These are phyloP conservation scores for Linanthus parryae DNA, from an alignment of 148 eudicot species.

Conservation along the genomic window DNA sequence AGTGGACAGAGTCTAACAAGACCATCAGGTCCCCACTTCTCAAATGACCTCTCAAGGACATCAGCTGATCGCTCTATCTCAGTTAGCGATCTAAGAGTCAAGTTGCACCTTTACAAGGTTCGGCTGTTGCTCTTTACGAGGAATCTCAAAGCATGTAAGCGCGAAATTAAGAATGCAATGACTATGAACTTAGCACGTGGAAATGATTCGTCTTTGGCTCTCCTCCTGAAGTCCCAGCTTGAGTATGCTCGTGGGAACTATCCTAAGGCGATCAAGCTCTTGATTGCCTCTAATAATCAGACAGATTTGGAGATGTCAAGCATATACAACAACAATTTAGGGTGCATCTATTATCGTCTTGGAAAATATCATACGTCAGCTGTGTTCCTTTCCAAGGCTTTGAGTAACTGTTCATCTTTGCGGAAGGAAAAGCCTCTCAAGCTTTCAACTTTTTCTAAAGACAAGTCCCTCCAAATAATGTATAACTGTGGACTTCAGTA, in stretches of 20 bases:
- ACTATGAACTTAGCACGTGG: slow-evolving; percentile 75
- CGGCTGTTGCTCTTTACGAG: slow-evolving; percentile 60
- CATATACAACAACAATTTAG: slow-evolving; percentile 67
- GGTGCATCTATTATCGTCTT: slow-evolving; percentile 72
- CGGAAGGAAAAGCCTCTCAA: slow-evolving; percentile 64
- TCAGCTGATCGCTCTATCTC: slow-evolving; percentile 49
- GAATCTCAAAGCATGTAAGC: slow-evolving; percentile 85
- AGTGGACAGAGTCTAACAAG: slow-evolving; percentile 53
- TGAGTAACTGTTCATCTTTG: slow-evolving; percentile 41
- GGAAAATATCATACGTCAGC: slow-evolving; percentile 61
- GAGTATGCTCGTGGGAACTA: slow-evolving; percentile 82
- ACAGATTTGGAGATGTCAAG: slow-evolving; percentile 53
- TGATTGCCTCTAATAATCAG: slow-evolving; percentile 63
- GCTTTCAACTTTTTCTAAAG: slow-evolving; percentile 54
- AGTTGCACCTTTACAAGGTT: slow-evolving; percentile 75
- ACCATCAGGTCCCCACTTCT: slow-evolving; percentile 36
- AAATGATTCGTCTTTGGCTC: slow-evolving; percentile 68
- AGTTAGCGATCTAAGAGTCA: slow-evolving; percentile 55
- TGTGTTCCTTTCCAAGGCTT: slow-evolving; percentile 65
- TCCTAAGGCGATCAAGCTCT: slow-evolving; percentile 77
- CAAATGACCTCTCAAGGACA: slow-evolving; percentile 38
- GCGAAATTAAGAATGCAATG: slow-evolving; percentile 77
- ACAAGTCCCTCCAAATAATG: slow-evolving; percentile 55
- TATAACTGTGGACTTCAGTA: slow-evolving; percentile 77
- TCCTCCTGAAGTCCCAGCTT: slow-evolving; percentile 79